Percentiles rank a stretch among this genome's conserved stretches.
phyloP scores from a whole-genome alignment of 106 monocot species.

The Dendrobium chrysotoxum region DNA sequence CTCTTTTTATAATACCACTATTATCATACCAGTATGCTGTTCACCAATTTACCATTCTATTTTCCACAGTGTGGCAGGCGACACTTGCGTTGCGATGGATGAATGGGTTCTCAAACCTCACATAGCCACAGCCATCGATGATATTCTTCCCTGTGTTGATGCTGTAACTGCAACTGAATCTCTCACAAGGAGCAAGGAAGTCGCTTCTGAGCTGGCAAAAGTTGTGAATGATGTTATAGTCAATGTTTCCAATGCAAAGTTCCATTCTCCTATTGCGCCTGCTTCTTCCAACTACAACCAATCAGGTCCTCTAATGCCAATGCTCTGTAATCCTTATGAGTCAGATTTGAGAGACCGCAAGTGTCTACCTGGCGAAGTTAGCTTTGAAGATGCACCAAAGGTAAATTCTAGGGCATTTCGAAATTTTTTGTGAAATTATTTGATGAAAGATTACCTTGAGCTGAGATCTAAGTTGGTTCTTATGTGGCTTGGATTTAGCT shows the following conservation, averaged over 20 bases:
- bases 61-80: slow-evolving; percentile 51
- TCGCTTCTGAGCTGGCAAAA: slow-evolving; percentile 55
- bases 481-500: not conserved
- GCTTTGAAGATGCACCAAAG: slow-evolving; percentile 49
- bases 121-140: slow-evolving; percentile 65
- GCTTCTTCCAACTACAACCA: slow-evolving; percentile 63
- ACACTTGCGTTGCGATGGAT: slow-evolving; percentile 91
- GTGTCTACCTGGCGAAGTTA: slow-evolving; percentile 51
- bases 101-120: slow-evolving; percentile 82
- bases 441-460: not conserved
- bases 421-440: not conserved
- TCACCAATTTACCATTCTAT: not conserved
- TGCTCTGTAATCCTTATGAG: slow-evolving; percentile 69
- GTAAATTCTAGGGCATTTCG: slow-evolving; percentile 19
- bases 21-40: not conserved
- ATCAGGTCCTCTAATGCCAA: slow-evolving; percentile 67
- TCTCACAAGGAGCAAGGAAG: slow-evolving; percentile 45
- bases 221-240: slow-evolving; percentile 61
- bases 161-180: slow-evolving; percentile 68
- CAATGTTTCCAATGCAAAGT: slow-evolving; percentile 53
- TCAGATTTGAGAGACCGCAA: slow-evolving; percentile 36
- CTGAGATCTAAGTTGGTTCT: not conserved
- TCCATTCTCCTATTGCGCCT: slow-evolving; percentile 24
- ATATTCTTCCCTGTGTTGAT: slow-evolving; percentile 86
- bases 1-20: not conserved